Base-by-base conservation (phyloP, 1,284 basidiomycete genomes). In the Puccinia horiana region DNA sequence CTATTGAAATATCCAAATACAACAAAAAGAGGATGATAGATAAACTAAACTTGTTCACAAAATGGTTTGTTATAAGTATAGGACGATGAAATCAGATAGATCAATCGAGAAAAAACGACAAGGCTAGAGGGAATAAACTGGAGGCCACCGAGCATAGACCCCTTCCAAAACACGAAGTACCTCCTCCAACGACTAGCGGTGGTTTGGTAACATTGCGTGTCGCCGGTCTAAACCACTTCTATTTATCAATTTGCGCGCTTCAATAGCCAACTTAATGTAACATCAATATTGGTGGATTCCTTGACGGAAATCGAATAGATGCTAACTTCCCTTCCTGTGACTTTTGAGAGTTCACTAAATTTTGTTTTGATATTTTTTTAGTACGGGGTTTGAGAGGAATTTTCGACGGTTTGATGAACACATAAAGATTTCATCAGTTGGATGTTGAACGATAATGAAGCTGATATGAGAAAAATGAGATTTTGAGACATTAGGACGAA, bases 401-500 rank as follows among this genome's bases (percentile, higher is more conserved):
- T 47, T 8, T 16, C 8, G 44, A 47, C 8, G 44, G 49, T 12
- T 52, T 20, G 11, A 52, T 16, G 42, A 44, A 6, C 8, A 44
- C 32, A 61, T n/a, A 9, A 20, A 29, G 8, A 14, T 26, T 40
- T 14, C 0, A 47, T 42, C n/a, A 47, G 14, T 26, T 47, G 14
- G 23, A 26, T n/a, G 16, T 63, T 63, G 58, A 47, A 8, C 23
- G 42, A 6, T 40, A 42, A 14, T 18, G 47, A 32, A 18, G 40
- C 16, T 75, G 20, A 44, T n/a, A 23, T 54, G 35, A 23, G 18
- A 32, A 23, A 52, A 40, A 54, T 35, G 4, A 35, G 47, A 29
- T n/a, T 42, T 42, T n/a, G 20, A 42, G 44, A 9, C 14, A 37
- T 32, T 8, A 44, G 3, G 69, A 86, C 91, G 82, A 85, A 94